Base-by-base conservation (phyloP, 2,329 filamentous ascomycete species). In the Fusarium fujikuroi region DNA sequence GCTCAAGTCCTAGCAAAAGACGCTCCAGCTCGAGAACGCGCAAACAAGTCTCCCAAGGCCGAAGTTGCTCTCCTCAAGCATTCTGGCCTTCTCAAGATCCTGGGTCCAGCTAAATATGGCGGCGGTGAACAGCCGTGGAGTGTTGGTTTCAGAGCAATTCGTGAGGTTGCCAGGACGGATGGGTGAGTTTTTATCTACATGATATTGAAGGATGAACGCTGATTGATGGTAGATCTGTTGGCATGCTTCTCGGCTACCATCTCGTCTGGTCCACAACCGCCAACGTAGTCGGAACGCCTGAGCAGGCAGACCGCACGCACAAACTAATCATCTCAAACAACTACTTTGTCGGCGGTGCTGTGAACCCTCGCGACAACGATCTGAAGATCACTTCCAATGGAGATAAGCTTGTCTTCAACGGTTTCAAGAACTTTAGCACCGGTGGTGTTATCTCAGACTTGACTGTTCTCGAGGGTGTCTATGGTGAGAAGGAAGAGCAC, bases 351-450 rank as follows among this genome's bases (percentile, higher is more conserved):
- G 90, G 90, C 12, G 90, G 88, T 30, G 88, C 91, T 1, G 90
- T 92, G 25, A 92, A 92, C 71, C 90, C 90, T 1, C 86, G 90
- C 7, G 90, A 92, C 76, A 88, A 82, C 43, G 90, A 66, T 59
- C 63, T 66, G 6, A 66, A 66, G n/a, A 92, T 73, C 68, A 88
- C 83, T 0, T 79, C 83, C 3, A 84, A 89, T 2, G 88, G 87
- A 3, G 86, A 89, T 8, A 81, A 85, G 5, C 78, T 92, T 19
- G 78, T 90, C 5, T 92, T 91, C 79, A 87, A 88, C 65, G 90
- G 90, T 3, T 85, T 84, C 79, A 92, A 92, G 79, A 84, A 88
- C 80, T 92, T 92, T 83, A 92, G 90, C 76, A 92, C 90, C 0
- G 91, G 91, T 1, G 90, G 90, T 32, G 90, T 91, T 0, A 84